These are phyloP conservation scores for Sordariomycetes sp. DNA, from an alignment of 2,329 filamentous ascomycete species.

Conservation along the genomic window DNA sequence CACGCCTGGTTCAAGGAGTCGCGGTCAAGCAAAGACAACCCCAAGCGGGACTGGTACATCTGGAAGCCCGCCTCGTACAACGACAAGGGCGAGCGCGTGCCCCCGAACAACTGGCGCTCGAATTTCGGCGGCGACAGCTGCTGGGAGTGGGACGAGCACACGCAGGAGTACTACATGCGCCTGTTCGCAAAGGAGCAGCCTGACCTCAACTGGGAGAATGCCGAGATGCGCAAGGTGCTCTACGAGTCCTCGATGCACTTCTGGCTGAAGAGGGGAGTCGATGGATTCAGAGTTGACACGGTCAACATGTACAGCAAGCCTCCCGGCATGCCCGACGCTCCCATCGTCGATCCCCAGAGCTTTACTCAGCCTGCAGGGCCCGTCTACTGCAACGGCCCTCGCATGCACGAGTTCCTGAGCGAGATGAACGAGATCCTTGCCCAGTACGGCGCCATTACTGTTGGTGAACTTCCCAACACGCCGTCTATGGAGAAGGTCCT, in stretches of 20 bases:
- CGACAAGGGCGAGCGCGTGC: constrained; percentile 49
- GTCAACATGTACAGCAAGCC: constrained; percentile 66
- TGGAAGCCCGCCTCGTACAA: constrained; percentile 44
- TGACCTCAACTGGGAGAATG: constrained; percentile 79
- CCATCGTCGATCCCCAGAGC: constrained; percentile 35
- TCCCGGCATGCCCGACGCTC: constrained; percentile 47
- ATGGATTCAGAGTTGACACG: constrained; percentile 67
- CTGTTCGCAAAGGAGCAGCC: constrained; percentile 70
- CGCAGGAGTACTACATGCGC: constrained; percentile 67
- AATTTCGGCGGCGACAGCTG: constrained; percentile 51
- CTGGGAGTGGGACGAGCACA: constrained; percentile 66
- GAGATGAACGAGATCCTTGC: constrained; percentile 56
- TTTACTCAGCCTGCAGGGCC: constrained; percentile 41
- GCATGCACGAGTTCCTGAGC: constrained; percentile 57
- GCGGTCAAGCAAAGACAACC: constrained; percentile 47
- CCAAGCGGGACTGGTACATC: constrained; percentile 64
- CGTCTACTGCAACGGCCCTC: constrained; percentile 59
- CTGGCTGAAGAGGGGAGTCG: constrained; percentile 67
- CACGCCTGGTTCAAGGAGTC: constrained; percentile 66
- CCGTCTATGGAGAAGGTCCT: constrained; percentile 48
- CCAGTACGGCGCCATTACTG: constrained; percentile 58
- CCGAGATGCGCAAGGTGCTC: constrained; percentile 56
- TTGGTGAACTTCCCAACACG: constrained; percentile 59
- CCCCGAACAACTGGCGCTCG: constrained; percentile 68
- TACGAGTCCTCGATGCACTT: constrained; percentile 66